phyloP scores from a whole-genome alignment of 805 yeast genomes.

The Teunomyces lycoperdinae region DNA sequence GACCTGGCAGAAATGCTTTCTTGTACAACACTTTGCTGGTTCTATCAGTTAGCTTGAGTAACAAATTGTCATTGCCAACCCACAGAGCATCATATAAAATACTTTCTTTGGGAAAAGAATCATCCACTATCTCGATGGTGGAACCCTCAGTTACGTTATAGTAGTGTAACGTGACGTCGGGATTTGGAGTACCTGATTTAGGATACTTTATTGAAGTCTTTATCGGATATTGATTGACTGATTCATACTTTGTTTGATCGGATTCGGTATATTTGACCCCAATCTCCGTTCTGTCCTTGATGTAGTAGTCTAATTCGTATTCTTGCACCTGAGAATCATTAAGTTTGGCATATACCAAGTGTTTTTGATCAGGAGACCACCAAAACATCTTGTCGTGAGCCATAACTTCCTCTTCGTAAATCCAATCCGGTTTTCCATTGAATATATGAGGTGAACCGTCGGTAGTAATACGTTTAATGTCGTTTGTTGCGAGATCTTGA shows the following conservation, averaged over 20 bases:
- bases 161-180: constrained; percentile 41
- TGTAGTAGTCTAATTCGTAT: constrained; percentile 73
- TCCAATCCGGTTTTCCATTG: constrained; percentile 94
- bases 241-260: constrained; percentile 9
- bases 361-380: constrained; percentile 83
- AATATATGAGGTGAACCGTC: constrained; percentile 73
- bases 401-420: constrained; percentile 86
- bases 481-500: constrained; percentile 30
- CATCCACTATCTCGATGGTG: constrained; percentile 1
- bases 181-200: constrained; percentile 78
- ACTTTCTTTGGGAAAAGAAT: constrained; percentile 8
- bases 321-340: constrained; percentile 75
- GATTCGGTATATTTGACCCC: constrained; percentile 7
- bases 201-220: constrained; percentile 70
- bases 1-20: constrained; percentile 10
- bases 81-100: constrained; percentile 20
- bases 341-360: constrained; percentile 59
- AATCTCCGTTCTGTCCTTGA: constrained; percentile 36
- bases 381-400: constrained; percentile 68
- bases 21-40: constrained; percentile 16
- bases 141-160: constrained; percentile 1
- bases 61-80: constrained; percentile 14
- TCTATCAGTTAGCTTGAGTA: constrained; percentile 20
- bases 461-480: constrained; percentile 50
- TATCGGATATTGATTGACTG: constrained; percentile 35